phyloP scores from a whole-genome alignment of 257 asterid genomes.

The Knoxia roxburghii region DNA sequence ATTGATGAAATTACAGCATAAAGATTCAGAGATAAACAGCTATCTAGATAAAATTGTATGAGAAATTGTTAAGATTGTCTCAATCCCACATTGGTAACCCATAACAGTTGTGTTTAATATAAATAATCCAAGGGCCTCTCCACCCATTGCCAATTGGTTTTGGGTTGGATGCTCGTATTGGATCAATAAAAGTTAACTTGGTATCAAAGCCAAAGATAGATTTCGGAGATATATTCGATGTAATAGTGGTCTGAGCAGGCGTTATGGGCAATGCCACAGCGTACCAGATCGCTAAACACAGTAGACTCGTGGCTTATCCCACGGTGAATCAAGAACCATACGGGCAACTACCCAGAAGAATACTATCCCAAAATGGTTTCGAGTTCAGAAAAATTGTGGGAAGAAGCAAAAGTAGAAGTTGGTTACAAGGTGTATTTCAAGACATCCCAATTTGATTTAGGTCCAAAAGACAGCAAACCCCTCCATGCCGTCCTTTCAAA shows the following conservation, averaged over 20 bases:
- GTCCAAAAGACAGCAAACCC: slow-evolving; percentile 45
- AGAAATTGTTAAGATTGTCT: too few species aligned
- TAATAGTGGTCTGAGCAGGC: slow-evolving; percentile 81
- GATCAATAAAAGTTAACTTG: too few species aligned
- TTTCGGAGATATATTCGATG: slow-evolving; percentile 44
- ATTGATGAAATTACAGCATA: too few species aligned
- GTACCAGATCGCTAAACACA: slow-evolving; percentile 66
- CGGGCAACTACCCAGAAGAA: slow-evolving; percentile 85
- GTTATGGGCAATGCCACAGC: slow-evolving; percentile 94
- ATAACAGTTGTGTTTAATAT: too few species aligned
- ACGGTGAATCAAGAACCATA: slow-evolving; percentile 91
- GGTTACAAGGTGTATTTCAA: slow-evolving; percentile 80
- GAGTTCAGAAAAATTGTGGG: slow-evolving; percentile 57
- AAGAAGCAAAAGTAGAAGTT: slow-evolving; percentile 52
- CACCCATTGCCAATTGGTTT: too few species aligned
- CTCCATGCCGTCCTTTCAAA: slow-evolving; percentile 46
- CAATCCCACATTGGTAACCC: too few species aligned
- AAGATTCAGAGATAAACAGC: too few species aligned
- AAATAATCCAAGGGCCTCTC: too few species aligned
- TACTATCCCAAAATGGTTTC: slow-evolving; percentile 64
- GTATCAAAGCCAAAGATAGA: too few species aligned
- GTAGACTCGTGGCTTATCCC: slow-evolving; percentile 89
- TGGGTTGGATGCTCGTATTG: too few species aligned
- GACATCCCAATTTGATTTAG: slow-evolving; percentile 65
- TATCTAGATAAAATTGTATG: too few species aligned